Evolutionary conservation across 306 rosid genomes (phyloP).

Genomic region (Gastrolobium villosum): DNA sequence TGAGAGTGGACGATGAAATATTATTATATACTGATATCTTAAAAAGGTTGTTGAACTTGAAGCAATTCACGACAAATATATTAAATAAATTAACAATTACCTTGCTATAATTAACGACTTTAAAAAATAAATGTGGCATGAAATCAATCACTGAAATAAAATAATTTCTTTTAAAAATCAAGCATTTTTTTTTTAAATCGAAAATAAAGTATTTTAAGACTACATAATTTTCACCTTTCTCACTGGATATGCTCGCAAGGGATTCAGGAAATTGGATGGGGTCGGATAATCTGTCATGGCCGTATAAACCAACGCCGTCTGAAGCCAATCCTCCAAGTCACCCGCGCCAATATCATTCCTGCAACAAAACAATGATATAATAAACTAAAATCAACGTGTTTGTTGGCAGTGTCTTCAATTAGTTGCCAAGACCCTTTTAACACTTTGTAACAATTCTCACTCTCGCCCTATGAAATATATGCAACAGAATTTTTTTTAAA

Average conservation of each 20-base stretch:
- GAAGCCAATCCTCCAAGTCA: conserved; percentile 62
- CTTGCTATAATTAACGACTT: too few relatives aligned
- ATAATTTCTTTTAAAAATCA: neutral
- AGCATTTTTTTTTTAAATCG: too few relatives aligned
- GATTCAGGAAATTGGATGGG: conserved; percentile 74
- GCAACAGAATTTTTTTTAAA: too few relatives aligned
- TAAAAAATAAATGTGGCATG: neutral
- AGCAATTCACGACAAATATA: neutral
- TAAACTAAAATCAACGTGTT: conserved; percentile 19
- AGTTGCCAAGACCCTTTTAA: conserved; percentile 73
- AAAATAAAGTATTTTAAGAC: neutral
- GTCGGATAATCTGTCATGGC: conserved; percentile 96
- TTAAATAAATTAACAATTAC: too few relatives aligned
- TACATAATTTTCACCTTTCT: conserved; percentile 60
- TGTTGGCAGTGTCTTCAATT: conserved; percentile 49
- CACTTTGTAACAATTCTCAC: too few relatives aligned
- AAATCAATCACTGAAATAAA: conserved; percentile 16
- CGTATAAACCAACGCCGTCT: conserved; percentile 53
- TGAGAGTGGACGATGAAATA: conserved; percentile 1
- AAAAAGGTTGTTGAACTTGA: neutral
- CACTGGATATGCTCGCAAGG: conserved; percentile 86
- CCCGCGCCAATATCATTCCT: conserved; percentile 42
- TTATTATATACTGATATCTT: neutral
- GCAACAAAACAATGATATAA: neutral
- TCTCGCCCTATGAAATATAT: too few relatives aligned